These are phyloP conservation scores for Hyphodiscus sp. DNA, from an alignment of 2,329 filamentous ascomycete species.

Conservation along the genomic window DNA sequence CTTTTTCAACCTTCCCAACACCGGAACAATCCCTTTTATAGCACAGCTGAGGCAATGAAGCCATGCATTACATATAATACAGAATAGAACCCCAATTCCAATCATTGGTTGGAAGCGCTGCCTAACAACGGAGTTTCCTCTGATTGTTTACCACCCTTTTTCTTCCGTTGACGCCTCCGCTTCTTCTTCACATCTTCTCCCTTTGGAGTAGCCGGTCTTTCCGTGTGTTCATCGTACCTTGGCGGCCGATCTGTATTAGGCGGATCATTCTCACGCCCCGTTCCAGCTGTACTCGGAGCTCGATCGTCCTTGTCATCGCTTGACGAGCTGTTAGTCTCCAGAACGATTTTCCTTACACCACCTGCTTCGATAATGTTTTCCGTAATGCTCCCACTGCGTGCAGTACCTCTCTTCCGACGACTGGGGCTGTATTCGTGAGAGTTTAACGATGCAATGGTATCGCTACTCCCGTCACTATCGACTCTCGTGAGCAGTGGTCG, in stretches of 20 bases:
- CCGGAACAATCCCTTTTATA: neutral
- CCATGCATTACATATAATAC: neutral
- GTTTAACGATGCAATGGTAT: slow-evolving; percentile 25
- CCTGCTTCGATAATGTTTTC: slow-evolving; percentile 70
- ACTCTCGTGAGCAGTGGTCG: slow-evolving; percentile 8
- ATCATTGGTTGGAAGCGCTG: neutral
- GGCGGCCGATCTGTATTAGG: slow-evolving; percentile 1
- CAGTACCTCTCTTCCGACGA: slow-evolving; percentile 40
- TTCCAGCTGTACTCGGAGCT: neutral
- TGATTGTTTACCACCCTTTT: slow-evolving; percentile 21
- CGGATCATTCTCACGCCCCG: neutral
- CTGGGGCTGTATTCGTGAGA: slow-evolving; percentile 28
- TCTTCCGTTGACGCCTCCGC: slow-evolving; percentile 21
- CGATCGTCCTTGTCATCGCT: slow-evolving; percentile 17
- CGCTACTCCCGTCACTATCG: slow-evolving; percentile 20
- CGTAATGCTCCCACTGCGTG: slow-evolving; percentile 70
- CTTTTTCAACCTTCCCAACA: neutral
- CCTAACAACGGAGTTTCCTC: slow-evolving; percentile 3
- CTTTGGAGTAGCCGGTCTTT: slow-evolving; percentile 3
- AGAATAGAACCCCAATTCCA: neutral
- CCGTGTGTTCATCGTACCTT: slow-evolving; percentile 3
- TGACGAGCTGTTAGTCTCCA: slow-evolving; percentile 54
- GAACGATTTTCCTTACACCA: slow-evolving; percentile 68
- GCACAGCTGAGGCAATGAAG: neutral
- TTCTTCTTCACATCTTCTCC: slow-evolving; percentile 24